These are phyloP conservation scores for Stemphylium beticola DNA, from an alignment of 2,329 filamentous ascomycete species.

Conservation along the genomic window DNA sequence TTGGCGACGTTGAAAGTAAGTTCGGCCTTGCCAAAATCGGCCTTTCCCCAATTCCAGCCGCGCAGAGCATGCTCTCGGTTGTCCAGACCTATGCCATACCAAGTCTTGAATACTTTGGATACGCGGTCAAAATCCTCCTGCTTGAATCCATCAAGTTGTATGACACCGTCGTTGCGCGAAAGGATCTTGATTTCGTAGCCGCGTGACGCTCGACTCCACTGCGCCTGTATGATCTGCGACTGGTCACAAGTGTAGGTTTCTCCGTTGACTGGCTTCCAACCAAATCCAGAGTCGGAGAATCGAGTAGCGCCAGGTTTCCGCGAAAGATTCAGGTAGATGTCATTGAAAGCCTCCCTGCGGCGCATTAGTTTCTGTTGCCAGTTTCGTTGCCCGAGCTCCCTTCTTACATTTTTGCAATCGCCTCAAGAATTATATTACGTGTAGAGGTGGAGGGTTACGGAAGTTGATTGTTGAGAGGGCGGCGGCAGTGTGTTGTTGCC, in stretches of 20 bases:
- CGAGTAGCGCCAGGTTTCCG: constrained; percentile 91
- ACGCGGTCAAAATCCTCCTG: constrained; percentile 94
- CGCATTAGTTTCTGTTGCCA: background rate
- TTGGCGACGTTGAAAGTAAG: constrained; percentile 97
- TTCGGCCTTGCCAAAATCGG: constrained; percentile 94
- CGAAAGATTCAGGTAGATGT: constrained; percentile 94
- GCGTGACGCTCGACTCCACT: constrained; percentile 93
- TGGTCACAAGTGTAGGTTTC: constrained; percentile 94
- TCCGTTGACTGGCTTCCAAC: constrained; percentile 89
- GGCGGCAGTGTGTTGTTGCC: constrained; percentile 2
- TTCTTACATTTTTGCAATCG: constrained; percentile 11
- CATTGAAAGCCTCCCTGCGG: constrained; percentile 87
- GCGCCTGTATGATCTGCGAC: constrained; percentile 81
- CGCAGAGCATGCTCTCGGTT: constrained; percentile 91
- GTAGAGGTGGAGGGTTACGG: background rate
- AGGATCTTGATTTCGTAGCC: constrained; percentile 94
- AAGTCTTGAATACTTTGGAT: constrained; percentile 93
- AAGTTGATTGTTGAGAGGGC: background rate
- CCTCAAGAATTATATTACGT: background rate
- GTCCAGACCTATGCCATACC: constrained; percentile 94
- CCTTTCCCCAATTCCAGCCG: constrained; percentile 99
- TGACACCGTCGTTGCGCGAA: constrained; percentile 80
- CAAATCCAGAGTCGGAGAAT: constrained; percentile 91
- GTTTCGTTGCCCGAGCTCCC: background rate
- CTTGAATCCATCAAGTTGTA: constrained; percentile 94